Evolutionary conservation across 2,329 filamentous ascomycete species (phyloP), one percentile per base, ranked within the genome.

Genomic region (Fusarium miscanthi): DNA sequence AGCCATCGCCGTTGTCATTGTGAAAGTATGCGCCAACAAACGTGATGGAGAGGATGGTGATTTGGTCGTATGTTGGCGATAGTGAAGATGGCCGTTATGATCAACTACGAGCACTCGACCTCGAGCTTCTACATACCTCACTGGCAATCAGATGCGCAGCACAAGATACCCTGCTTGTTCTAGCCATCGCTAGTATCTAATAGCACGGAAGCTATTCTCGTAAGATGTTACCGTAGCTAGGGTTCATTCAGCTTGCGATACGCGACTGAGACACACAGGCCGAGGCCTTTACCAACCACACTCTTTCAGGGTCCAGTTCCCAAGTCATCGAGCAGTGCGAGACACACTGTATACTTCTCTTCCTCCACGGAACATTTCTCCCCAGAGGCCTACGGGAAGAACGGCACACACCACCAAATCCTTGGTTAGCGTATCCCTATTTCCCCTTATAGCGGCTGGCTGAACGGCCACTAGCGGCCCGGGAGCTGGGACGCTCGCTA

Each of bases 381-480:
- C 42, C 25, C 23, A 53, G 51, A 40, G 25, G 51, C 19, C 35
- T 43, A 54, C 27, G 37, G 52, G 37, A 43, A 14, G 21, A 19
- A 54, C 51, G 51, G 51, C 51, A 54, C 25, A 42, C 30, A 33
- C 5, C 11, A 49, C 46, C n/a, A 19, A 49, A 49, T 43, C 21
- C 52, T n/a, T 19, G 35, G 52, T 54, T 54, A 54, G 52, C 37
- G 21, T 31, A 25, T 54, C 27, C 8, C 12, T 14, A 5, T 43
- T 54, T 17, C 52, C 52, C 37, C 8, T 43, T 31, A 43, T 31
- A 54, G 52, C 37, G 37, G 21, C 52, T 54, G 37, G 37, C 52
- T 54, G 52, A 54, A 31, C 52, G 52, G 52, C 52, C 35, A 54
- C 52, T 54, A 54, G 52, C 52, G 52, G 52, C 25, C 52, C 52